Percentiles rank a stretch among this genome's conserved stretches.
Conservation (phyloP, 1,139 yeast species). For the Magnusiomyces magnusii region DNA sequence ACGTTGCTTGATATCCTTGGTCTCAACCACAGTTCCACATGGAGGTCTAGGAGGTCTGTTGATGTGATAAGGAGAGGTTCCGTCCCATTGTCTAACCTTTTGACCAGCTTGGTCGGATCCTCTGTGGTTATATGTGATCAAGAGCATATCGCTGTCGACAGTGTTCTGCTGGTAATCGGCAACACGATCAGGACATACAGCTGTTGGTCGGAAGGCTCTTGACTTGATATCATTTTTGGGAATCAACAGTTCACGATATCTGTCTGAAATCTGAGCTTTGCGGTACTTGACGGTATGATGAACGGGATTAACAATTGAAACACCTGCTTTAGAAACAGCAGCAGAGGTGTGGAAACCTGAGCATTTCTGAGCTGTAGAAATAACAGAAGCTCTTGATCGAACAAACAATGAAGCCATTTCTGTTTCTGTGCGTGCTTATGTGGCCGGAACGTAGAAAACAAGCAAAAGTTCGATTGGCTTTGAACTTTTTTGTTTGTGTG, state of each 20-base stretch:
- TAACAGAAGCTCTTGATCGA: background rate
- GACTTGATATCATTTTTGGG: slow-evolving; percentile 46
- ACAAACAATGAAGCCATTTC: background rate
- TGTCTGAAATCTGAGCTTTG: slow-evolving; percentile 54
- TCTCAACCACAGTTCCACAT: slow-evolving; percentile 45
- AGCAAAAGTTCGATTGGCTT: no score
- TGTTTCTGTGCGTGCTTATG: no score
- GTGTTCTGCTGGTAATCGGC: slow-evolving; percentile 68
- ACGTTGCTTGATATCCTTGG: slow-evolving; percentile 65
- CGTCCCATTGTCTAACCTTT: slow-evolving; percentile 80
- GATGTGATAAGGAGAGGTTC: slow-evolving; percentile 80
- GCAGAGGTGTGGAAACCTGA: slow-evolving; percentile 24
- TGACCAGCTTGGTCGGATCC: slow-evolving; percentile 48
- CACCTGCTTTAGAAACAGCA: slow-evolving; percentile 43
- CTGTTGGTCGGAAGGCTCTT: slow-evolving; percentile 66
- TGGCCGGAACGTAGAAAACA: no score
- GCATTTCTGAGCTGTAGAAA: background rate
- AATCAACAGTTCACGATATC: slow-evolving; percentile 54
- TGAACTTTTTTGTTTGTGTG: background rate
- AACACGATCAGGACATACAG: slow-evolving; percentile 73
- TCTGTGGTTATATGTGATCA: slow-evolving; percentile 68
- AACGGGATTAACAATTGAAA: slow-evolving; percentile 75
- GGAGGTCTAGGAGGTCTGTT: slow-evolving; percentile 51
- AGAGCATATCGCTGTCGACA: slow-evolving; percentile 64
- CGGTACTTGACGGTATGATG: slow-evolving; percentile 78